Percentiles rank a stretch among this genome's conserved stretches.
Evolutionary conservation across 2,329 filamentous ascomycete species (phyloP).

Genomic region (Ceratocystis colombiana): DNA sequence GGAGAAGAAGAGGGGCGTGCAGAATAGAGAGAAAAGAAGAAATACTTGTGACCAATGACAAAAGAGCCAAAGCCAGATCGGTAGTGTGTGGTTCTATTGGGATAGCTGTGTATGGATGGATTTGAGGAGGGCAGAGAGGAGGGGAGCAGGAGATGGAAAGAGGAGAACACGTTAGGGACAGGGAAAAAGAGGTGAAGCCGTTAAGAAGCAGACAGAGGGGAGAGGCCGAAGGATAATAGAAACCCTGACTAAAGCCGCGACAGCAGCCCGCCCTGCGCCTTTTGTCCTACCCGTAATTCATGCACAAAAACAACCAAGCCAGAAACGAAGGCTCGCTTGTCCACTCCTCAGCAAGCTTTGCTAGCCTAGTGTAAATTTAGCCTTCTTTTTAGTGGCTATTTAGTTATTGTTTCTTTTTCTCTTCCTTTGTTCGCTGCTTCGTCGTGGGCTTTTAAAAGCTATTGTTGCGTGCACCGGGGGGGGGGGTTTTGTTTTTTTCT

Average conservation of each 20-base stretch:
- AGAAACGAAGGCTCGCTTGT: not conserved
- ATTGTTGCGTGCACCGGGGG: no score
- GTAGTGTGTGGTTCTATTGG: not conserved
- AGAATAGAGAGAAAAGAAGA: not conserved
- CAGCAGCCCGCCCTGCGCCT: not conserved
- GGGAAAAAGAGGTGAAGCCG: not conserved
- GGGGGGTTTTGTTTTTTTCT: no score
- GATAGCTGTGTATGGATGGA: not conserved
- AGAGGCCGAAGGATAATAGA: not conserved
- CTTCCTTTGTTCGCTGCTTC: not conserved
- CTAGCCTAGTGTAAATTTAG: not conserved
- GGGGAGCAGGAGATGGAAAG: not conserved
- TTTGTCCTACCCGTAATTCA: slow-evolving; percentile 4
- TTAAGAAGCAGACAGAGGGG: not conserved
- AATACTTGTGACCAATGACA: not conserved
- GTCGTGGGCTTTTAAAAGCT: not conserved
- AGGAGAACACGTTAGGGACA: not conserved
- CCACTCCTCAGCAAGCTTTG: not conserved
- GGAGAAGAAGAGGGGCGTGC: not conserved
- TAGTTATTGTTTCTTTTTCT: not conserved
- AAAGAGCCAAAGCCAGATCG: not conserved
- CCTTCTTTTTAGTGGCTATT: not conserved
- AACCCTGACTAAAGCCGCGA: not conserved
- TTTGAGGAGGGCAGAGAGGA: not conserved
- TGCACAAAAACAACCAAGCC: not conserved